Evolutionary conservation across 208 protist genomes (phyloP).

Genomic region (Vickermania ingenoplastis): DNA sequence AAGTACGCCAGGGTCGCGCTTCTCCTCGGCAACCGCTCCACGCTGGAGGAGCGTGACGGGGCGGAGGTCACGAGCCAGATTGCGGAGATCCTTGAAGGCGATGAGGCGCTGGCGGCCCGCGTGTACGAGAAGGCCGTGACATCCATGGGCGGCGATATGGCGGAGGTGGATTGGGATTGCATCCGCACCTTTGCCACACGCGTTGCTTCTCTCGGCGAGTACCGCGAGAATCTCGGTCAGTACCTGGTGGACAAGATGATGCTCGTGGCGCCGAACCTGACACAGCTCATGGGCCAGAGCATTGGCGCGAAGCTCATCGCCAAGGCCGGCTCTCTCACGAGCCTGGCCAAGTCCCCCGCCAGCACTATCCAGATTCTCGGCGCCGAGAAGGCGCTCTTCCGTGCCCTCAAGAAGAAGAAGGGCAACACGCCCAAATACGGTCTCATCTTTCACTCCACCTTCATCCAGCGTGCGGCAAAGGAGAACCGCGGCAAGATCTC

Average conservation of each 20-base stretch:
- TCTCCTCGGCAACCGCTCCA: conserved; percentile 76
- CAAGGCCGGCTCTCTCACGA: conserved; percentile 97
- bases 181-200: conserved; percentile 93
- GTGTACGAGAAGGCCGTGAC: conserved; percentile 89
- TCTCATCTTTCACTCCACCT: conserved; percentile 98
- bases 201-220: conserved; percentile 90
- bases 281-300: conserved; percentile 96
- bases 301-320: conserved; percentile 98
- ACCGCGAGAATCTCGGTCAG: conserved; percentile 86
- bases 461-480: conserved; percentile 94
- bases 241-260: conserved; percentile 97
- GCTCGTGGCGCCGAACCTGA: conserved; percentile 96
- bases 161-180: conserved; percentile 95
- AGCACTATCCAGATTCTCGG: conserved; percentile 99
- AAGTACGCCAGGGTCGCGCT: conserved; percentile 90
- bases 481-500: conserved; percentile 98
- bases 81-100: conserved; percentile 76
- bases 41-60: conserved; percentile 58
- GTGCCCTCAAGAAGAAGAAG: conserved; percentile 96
- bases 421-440: conserved; percentile 99
- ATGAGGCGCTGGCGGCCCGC: conserved; percentile 65
- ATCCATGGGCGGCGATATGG: conserved; percentile 96
- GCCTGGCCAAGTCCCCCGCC: conserved; percentile 98
- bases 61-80: conserved; percentile 65
- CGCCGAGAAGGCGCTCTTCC: conserved; percentile 99